These are phyloP conservation scores for Kentomonas sorsogonicus DNA, from an alignment of 208 protist species.

Conservation along the genomic window DNA sequence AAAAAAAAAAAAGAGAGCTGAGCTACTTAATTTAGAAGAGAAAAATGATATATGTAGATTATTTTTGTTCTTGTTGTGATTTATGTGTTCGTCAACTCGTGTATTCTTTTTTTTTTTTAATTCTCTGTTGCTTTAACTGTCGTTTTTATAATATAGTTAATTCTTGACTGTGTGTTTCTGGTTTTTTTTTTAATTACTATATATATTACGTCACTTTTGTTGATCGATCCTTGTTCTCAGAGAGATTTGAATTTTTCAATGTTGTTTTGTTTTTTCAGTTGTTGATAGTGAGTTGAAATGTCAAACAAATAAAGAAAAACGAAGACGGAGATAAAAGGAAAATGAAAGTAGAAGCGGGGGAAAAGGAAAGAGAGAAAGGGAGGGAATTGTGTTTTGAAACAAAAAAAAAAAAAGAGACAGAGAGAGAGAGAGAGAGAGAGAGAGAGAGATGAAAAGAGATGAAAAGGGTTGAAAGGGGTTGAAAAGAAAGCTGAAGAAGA, in stretches of 20 bases:
- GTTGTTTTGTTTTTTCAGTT: conserved; percentile 14
- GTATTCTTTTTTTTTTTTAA: not conserved
- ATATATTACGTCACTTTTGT: not conserved
- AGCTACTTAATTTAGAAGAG: not conserved
- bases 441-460: not conserved
- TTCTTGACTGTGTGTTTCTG: too few relatives aligned
- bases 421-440: not conserved
- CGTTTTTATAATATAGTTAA: too few relatives aligned
- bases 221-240: not conserved
- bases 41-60: not conserved
- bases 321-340: conserved; percentile 3
- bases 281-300: not conserved
- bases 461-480: not conserved
- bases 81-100: not conserved
- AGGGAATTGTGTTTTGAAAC: not conserved
- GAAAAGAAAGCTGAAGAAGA: not conserved
- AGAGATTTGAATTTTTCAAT: conserved; percentile 4
- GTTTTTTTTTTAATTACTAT: not conserved
- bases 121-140: not conserved
- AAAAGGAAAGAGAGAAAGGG: not conserved
- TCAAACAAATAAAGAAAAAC: not conserved
- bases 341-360: not conserved
- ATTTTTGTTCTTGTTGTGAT: not conserved
- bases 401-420: not conserved
- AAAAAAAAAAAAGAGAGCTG: not conserved